phyloP scores from a whole-genome alignment of 2,329 filamentous ascomycete genomes.

The Ceratocystis destructans region DNA sequence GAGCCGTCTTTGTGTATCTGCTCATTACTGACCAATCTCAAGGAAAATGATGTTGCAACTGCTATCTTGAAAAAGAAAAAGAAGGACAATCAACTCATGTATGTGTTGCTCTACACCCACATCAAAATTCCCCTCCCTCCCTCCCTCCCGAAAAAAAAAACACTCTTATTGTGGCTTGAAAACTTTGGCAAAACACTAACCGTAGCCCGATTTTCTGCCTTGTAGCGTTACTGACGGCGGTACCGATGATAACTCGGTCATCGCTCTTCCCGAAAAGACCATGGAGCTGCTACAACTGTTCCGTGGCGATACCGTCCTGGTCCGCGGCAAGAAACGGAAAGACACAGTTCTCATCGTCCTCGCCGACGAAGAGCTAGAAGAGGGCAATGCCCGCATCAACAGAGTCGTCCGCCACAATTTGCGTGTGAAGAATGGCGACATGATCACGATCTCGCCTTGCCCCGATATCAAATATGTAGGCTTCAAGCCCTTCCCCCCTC shows the following conservation, averaged over 20 bases:
- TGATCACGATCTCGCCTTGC: constrained; percentile 93
- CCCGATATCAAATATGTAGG: constrained; percentile 99
- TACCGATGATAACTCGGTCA: constrained; percentile 99
- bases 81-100: constrained; percentile 99
- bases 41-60: constrained; percentile 85
- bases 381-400: constrained; percentile 94
- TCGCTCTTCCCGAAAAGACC: constrained; percentile 93
- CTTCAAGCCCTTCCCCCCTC: constrained; percentile 21
- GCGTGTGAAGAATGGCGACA: constrained; percentile 94
- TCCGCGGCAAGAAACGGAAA: constrained; percentile 99
- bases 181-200: too few relatives aligned
- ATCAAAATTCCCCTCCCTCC: too few relatives aligned
- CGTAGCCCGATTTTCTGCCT: neutral
- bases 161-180: neutral
- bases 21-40: constrained; percentile 26
- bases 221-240: constrained; percentile 87
- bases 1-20: neutral
- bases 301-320: constrained; percentile 93
- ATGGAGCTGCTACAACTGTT: constrained; percentile 98
- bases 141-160: constrained; percentile 3
- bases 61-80: constrained; percentile 99
- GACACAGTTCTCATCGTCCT: constrained; percentile 96
- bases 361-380: constrained; percentile 93
- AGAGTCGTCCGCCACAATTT: constrained; percentile 97
- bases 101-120: constrained; percentile 28